phyloP scores from a whole-genome alignment of 305 asterid genomes.

The Caryopteris hybrid region DNA sequence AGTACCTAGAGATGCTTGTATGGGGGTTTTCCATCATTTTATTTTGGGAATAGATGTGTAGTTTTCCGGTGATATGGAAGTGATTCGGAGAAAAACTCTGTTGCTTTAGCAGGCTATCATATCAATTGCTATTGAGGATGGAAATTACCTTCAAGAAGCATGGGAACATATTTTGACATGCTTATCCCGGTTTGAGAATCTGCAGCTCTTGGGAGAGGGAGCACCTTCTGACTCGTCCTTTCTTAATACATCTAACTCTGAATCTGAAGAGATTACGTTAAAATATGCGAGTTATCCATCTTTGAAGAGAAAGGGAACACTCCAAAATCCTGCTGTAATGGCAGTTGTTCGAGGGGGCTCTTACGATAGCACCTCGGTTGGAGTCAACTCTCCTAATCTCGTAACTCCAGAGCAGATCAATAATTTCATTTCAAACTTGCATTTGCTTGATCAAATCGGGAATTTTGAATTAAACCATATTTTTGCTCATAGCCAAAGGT shows the following conservation, averaged over 20 bases:
- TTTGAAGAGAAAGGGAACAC: conserved; percentile 87
- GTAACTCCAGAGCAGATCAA: conserved; percentile 92
- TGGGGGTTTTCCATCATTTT: not conserved
- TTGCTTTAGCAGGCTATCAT: conserved; percentile 74
- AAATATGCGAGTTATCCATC: conserved; percentile 55
- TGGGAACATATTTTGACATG: conserved; percentile 99
- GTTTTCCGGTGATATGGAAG: conserved; percentile 3
- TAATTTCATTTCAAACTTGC: conserved; percentile 76
- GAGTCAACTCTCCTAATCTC: conserved; percentile 66
- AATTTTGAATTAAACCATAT: conserved; percentile 92
- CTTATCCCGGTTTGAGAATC: conserved; percentile 96
- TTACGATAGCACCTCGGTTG: conserved; percentile 80
- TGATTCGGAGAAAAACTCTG: conserved; percentile 7
- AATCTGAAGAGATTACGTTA: conserved; percentile 54
- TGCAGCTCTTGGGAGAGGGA: conserved; percentile 97
- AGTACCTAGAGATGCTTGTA: conserved; percentile 14
- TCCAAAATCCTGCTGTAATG: conserved; percentile 85
- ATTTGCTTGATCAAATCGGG: conserved; percentile 97
- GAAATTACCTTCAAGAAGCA: conserved; percentile 90
- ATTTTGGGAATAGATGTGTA: not conserved
- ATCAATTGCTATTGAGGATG: conserved; percentile 94
- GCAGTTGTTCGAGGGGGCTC: conserved; percentile 99
- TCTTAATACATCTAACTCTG: conserved; percentile 54
- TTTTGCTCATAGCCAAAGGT: conserved; percentile 98
- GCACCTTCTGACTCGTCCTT: conserved; percentile 94